A percentile compares a stretch with the other conserved stretches of the same genome.
Evolutionary conservation across 2,329 filamentous ascomycete species (phyloP).

Genomic region (Dothistroma septosporum): DNA sequence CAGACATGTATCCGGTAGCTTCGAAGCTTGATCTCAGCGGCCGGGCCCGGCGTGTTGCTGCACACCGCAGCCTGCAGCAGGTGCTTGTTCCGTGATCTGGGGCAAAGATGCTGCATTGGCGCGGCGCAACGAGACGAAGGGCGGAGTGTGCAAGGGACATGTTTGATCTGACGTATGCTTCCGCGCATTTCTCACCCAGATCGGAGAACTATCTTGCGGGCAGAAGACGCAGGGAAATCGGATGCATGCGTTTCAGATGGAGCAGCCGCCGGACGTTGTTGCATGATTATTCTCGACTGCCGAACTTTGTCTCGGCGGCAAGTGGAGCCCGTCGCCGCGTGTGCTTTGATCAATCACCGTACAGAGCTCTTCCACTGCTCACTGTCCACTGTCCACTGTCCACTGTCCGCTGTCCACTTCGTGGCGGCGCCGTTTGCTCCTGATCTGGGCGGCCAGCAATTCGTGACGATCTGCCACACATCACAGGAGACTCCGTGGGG

Average conservation of each 20-base stretch:
- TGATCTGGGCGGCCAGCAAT: not conserved
- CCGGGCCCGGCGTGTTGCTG: not conserved
- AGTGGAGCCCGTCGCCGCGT: not conserved
- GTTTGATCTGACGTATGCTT: not conserved
- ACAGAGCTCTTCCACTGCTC: not conserved
- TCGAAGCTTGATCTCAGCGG: not conserved
- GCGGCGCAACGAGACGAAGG: not conserved
- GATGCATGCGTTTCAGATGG: not conserved
- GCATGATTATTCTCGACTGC: not conserved
- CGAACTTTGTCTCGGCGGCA: constrained; percentile 1
- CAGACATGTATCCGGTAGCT: not conserved
- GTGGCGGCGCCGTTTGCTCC: not conserved
- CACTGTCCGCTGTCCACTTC: not conserved
- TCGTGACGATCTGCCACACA: not conserved
- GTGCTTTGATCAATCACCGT: not conserved
- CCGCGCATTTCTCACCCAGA: not conserved
- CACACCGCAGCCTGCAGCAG: too few relatives aligned
- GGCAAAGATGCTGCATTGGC: not conserved
- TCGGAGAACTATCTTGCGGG: not conserved
- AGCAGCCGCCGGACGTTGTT: not conserved
- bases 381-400: not conserved
- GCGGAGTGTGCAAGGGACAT: not conserved
- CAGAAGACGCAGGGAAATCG: not conserved
- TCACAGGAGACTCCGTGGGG: not conserved
- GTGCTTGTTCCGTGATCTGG: not conserved